Base-by-base conservation (phyloP, 139 green algal species). In the Picochlorum sp. region DNA sequence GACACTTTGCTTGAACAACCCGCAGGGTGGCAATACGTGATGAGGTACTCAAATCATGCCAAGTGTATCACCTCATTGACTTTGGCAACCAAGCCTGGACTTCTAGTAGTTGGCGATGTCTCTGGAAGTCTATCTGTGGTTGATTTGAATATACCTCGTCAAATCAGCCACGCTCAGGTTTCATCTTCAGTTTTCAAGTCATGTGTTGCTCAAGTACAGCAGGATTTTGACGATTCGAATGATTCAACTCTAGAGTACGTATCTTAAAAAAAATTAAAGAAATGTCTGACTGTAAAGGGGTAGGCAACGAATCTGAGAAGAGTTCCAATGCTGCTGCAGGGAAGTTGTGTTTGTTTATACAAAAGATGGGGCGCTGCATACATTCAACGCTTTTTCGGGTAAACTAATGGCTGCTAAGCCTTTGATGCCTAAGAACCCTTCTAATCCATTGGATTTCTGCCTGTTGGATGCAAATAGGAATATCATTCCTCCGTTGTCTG, bases 11-110 rank as follows among this genome's bases (percentile, higher is more conserved):
- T 37, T n/a, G 18, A 30, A 5, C 67, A 74, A 54, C 61, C 72
- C 2, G 26, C 63, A 3, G 74, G 74, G 9, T 81, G 73, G 55
- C 74, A 81, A 62, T 72, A 71, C 55, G 33, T 81, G 8, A 63
- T 81, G 52, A 64, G 51, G 35, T 63, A 68, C 39, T 51, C 51
- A 14, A 33, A 22, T 14, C 72, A 77, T 41, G 5, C 30, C 13
- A 40, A 44, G 3, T 50, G 58, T 57, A 49, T 81, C n/a, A 53
- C 47, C 24, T n/a, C 44, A 2, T 22, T 74, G 25, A 53, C 45
- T 7, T 33, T 81, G 33, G 58, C 67, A 24, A 45, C 36, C 16
- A 30, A 50, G 3, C 50, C 60, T 13, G 47, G 53, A 44, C 58
- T 77, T 36, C 12, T 71, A 4, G 74, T 67, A 13, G 45, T 71